These are phyloP conservation scores for Trypanosoma lewisi DNA, from an alignment of 208 protist genomes.

Conservation along the genomic window DNA sequence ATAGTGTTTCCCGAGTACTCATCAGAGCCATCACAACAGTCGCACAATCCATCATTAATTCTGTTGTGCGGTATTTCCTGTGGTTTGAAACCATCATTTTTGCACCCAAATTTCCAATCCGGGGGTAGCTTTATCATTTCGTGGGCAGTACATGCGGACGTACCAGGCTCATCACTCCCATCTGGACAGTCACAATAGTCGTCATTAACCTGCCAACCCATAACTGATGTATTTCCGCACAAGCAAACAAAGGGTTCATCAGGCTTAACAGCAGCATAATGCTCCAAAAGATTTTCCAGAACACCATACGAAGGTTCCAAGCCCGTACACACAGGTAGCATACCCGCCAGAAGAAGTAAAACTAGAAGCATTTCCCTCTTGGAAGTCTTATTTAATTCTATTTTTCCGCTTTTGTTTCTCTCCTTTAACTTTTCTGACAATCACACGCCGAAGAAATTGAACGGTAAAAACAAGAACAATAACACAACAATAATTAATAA, in stretches of 20 bases:
- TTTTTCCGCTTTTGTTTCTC: background rate
- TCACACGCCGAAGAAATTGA: no score
- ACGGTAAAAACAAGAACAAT: no score
- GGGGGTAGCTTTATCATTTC: constrained; percentile 6
- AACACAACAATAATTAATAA: no score
- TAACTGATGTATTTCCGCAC: constrained; percentile 43
- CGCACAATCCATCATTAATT: constrained; percentile 92
- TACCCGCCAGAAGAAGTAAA: background rate
- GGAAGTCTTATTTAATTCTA: background rate
- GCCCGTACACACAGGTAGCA: background rate
- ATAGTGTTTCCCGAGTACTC: constrained; percentile 40
- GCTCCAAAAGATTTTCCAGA: constrained; percentile 13
- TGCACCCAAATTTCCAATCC: constrained; percentile 78
- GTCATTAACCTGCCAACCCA: constrained; percentile 86
- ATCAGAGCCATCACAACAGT: constrained; percentile 95
- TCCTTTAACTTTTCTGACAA: background rate
- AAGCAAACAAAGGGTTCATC: constrained; percentile 42
- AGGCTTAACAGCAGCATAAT: constrained; percentile 28
- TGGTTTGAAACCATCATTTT: constrained; percentile 54
- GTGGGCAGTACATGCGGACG: constrained; percentile 53
- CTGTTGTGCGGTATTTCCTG: constrained; percentile 53
- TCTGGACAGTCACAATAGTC: constrained; percentile 96
- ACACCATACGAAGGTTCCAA: constrained; percentile 29
- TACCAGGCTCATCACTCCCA: constrained; percentile 94
- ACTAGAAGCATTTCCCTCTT: constrained; percentile 2